phyloP scores from a whole-genome alignment of 2,329 filamentous ascomycete species.

The Microsporum canis region DNA sequence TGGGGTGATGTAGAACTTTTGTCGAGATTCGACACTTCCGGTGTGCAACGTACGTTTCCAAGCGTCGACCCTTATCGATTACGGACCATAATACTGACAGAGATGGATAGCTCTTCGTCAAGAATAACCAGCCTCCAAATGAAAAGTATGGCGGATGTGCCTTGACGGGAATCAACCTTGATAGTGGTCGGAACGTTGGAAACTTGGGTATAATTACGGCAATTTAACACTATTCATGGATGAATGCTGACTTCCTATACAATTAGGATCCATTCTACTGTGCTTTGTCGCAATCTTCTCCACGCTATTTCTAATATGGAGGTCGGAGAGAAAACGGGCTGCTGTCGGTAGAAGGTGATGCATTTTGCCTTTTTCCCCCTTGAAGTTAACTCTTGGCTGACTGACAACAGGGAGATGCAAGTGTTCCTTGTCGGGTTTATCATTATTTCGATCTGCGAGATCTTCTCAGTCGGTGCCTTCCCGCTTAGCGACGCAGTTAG shows the following conservation, averaged over 20 bases:
- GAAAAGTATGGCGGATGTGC: slow-evolving; percentile 58
- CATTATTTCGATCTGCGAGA: slow-evolving; percentile 83
- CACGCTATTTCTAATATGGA: slow-evolving; percentile 57
- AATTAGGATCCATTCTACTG: slow-evolving; percentile 71
- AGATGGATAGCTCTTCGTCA: slow-evolving; percentile 50
- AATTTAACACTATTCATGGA: neutral
- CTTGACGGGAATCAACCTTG: slow-evolving; percentile 62
- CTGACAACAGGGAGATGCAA: slow-evolving; percentile 72
- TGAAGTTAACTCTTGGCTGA: neutral
- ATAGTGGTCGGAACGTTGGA: slow-evolving; percentile 54
- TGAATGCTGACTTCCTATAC: neutral
- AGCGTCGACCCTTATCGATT: neutral
- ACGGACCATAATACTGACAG: slow-evolving; percentile 14
- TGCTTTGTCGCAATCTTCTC: slow-evolving; percentile 63
- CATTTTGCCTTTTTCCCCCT: slow-evolving; percentile 17
- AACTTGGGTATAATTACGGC: slow-evolving; percentile 59
- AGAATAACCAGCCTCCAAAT: slow-evolving; percentile 48
- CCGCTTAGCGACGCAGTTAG: slow-evolving; percentile 60
- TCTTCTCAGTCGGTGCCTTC: slow-evolving; percentile 88
- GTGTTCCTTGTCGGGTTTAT: slow-evolving; percentile 80
- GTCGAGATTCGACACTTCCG: slow-evolving; percentile 70
- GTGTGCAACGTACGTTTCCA: slow-evolving; percentile 63
- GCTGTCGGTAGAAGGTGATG: slow-evolving; percentile 81
- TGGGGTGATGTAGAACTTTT: slow-evolving; percentile 53
- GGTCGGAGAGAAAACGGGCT: slow-evolving; percentile 80